Conservation (phyloP, 495 filamentous ascomycete species). For the Cercophora samala region DNA sequence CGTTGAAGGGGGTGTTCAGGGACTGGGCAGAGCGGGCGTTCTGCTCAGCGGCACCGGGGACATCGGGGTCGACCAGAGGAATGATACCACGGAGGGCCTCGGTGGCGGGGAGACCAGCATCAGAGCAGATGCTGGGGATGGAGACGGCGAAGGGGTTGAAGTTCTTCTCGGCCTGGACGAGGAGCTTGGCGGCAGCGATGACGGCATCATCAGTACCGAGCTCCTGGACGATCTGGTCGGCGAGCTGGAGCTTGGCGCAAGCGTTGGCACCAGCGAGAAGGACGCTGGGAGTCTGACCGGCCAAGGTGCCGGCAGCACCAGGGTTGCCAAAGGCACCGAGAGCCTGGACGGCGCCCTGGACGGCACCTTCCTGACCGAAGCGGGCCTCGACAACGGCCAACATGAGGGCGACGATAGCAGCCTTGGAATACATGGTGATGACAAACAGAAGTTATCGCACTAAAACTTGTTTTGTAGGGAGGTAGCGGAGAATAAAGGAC, state of each 20-base stretch:
- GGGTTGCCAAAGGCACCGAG: slow-evolving; percentile 48
- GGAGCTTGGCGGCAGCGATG: slow-evolving; percentile 53
- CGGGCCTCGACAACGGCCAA: slow-evolving; percentile 51
- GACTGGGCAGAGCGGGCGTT: slow-evolving; percentile 53
- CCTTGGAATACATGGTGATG: slow-evolving; percentile 47
- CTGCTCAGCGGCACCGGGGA: slow-evolving; percentile 48
- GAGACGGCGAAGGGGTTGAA: slow-evolving; percentile 58
- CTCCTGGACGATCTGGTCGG: slow-evolving; percentile 55
- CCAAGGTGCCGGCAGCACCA: slow-evolving; percentile 54
- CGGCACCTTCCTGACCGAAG: slow-evolving; percentile 53
- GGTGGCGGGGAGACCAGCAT: slow-evolving; percentile 55
- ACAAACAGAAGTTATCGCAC: slow-evolving; percentile 17
- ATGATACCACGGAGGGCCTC: slow-evolving; percentile 56
- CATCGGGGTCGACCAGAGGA: slow-evolving; percentile 57
- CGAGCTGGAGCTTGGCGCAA: slow-evolving; percentile 57
- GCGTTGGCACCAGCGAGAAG: slow-evolving; percentile 56
- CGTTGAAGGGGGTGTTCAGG: slow-evolving; percentile 48
- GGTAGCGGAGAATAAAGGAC: slow-evolving; percentile 34
- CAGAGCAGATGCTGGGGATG: slow-evolving; percentile 56
- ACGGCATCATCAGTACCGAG: slow-evolving; percentile 52
- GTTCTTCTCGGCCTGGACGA: slow-evolving; percentile 66
- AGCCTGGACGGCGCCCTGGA: slow-evolving; percentile 42
- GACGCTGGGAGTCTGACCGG: slow-evolving; percentile 49
- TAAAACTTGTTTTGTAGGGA: slow-evolving; percentile 25
- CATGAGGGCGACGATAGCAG: slow-evolving; percentile 39